A percentile compares a stretch with the other conserved stretches of the same genome.
These are phyloP conservation scores for Echinosophora koreensis DNA, from an alignment of 306 rosid species.

Conservation along the genomic window DNA sequence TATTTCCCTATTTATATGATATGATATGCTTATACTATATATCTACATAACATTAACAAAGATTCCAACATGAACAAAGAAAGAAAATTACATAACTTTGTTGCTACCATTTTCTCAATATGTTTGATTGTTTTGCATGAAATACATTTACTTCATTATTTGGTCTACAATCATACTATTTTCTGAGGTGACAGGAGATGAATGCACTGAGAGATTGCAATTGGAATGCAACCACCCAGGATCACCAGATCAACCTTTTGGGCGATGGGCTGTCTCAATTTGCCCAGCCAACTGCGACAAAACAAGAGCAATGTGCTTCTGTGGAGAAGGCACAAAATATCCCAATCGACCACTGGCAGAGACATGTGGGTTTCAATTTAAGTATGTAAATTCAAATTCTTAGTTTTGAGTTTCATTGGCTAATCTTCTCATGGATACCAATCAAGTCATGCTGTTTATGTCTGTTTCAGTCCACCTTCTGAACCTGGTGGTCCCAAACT, in stretches of 20 bases:
- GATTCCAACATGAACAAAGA: neutral
- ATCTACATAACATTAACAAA: too few relatives aligned
- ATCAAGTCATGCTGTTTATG: slow-evolving; percentile 37
- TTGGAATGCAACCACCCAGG: slow-evolving; percentile 75
- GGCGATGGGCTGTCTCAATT: slow-evolving; percentile 93
- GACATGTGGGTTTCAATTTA: slow-evolving; percentile 85
- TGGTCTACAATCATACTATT: slow-evolving; percentile 36
- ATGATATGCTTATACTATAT: too few relatives aligned
- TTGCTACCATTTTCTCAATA: slow-evolving; percentile 32
- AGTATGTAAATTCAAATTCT: slow-evolving; percentile 60
- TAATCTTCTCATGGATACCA: slow-evolving; percentile 29
- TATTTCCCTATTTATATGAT: too few relatives aligned
- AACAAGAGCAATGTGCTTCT: slow-evolving; percentile 96
- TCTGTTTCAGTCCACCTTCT: slow-evolving; percentile 71
- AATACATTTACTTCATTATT: slow-evolving; percentile 13
- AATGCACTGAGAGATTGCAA: slow-evolving; percentile 70
- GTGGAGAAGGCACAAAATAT: slow-evolving; percentile 96
- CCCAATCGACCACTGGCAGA: slow-evolving; percentile 96
- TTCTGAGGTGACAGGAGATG: slow-evolving; percentile 73
- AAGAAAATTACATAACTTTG: neutral
- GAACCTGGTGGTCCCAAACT: slow-evolving; percentile 69
- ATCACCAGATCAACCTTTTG: slow-evolving; percentile 69
- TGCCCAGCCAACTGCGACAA: slow-evolving; percentile 92
- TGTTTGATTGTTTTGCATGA: slow-evolving; percentile 24
- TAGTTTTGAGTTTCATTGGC: slow-evolving; percentile 35